Percentiles rank a stretch among this genome's conserved stretches.
Conservation (phyloP, 2,329 filamentous ascomycete genomes). For the Seiridium cupressi region DNA sequence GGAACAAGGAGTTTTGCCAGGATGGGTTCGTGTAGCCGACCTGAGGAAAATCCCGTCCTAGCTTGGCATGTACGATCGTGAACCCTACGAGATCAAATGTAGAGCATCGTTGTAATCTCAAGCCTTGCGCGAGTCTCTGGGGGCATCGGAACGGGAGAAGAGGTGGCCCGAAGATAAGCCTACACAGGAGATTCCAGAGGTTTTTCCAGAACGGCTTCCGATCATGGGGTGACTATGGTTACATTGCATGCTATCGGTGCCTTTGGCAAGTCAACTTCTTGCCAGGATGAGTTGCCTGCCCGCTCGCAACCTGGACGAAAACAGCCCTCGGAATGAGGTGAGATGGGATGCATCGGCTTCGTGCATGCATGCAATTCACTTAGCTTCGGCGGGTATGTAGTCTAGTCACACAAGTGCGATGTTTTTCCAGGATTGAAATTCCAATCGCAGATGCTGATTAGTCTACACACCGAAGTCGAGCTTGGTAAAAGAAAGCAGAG, state of each 20-base stretch:
- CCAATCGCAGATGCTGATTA: conserved; percentile 1
- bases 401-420: conserved; percentile 16
- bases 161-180: too few relatives aligned
- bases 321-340: not conserved
- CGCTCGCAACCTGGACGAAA: not conserved
- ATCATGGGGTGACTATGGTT: too few relatives aligned
- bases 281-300: not conserved
- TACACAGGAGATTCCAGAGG: too few relatives aligned
- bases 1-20: not conserved
- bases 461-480: not conserved
- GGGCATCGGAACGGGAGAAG: too few relatives aligned
- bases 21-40: not conserved
- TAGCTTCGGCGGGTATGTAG: conserved; percentile 30
- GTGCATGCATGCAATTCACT: conserved; percentile 24
- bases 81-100: too few relatives aligned
- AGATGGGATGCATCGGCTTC: conserved; percentile 6
- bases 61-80: too few relatives aligned
- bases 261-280: not conserved
- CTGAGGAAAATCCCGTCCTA: not conserved
- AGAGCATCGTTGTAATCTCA: too few relatives aligned
- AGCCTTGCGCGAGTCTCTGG: too few relatives aligned
- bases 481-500: not conserved
- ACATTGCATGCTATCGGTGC: too few relatives aligned
- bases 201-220: too few relatives aligned
- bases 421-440: conserved; percentile 3